Evolutionary conservation across 208 protist genomes (phyloP), one percentile per base, ranked within the genome.

Genomic region (Trypanosoma grayi): DNA sequence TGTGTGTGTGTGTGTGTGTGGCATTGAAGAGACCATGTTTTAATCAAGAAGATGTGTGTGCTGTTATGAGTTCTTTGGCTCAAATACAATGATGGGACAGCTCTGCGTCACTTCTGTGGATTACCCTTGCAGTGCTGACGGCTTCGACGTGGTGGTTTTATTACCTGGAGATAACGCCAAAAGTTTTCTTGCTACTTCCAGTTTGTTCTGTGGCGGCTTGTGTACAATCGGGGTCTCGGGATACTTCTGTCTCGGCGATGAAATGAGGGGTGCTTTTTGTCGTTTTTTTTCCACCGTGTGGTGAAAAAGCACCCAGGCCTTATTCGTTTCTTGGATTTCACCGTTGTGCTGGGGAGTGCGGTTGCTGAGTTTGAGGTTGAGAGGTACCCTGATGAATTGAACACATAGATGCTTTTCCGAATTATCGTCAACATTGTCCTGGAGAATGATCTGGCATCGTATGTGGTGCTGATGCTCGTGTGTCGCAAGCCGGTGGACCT

Each of bases 351-450:
- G 33, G 58, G 62, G 13, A 14, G 39, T 30, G 70, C 73, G 54
- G 73, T 66, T 50, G 73, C 64, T 0, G 66, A 62, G 56, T 94
- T 83, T 62, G 75, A 58, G 27, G 47, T 80, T 2, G 27, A 48
- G 31, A 59, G 77, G 20, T 92, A 81, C 48, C 87, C 85, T n/a
- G 80, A 90, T 55, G 87, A 81, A 33, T 97, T 95, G 68, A 98
- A 97, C 65, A 77, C 94, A 31, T 98, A 95, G 96, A 89, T 98
- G 66, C 75, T 93, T 24, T 98, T 97, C 60, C 83, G 92, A 43
- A 54, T 85, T 55, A 24, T 98, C n/a, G 97, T 97, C 34, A 95
- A 97, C 53, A 77, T 98, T 45, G 79, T 98, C 27, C 73, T 98
- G 14, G 76, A 80, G 16, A 95, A 90, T 61, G 97, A 98, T 73